A percentile compares a stretch with the other conserved stretches of the same genome.
Conservation (phyloP, 2,329 filamentous ascomycete species). For the Cercospora beticola region DNA sequence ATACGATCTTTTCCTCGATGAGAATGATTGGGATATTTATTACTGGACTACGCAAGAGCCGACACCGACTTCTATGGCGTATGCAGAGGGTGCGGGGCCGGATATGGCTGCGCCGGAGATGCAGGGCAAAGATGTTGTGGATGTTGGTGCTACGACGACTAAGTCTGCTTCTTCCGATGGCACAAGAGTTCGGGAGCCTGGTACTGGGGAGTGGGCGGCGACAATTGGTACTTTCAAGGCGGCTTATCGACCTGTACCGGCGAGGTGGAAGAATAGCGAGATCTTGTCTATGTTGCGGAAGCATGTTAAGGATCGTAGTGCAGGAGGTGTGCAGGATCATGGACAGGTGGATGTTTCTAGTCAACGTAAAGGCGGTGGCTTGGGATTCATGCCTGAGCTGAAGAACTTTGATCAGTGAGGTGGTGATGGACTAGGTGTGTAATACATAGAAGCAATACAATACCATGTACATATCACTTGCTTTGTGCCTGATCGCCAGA, state of each 20-base stretch:
- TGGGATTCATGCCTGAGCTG: constrained; percentile 54
- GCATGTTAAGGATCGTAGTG: constrained; percentile 74
- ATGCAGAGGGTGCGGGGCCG: constrained; percentile 54
- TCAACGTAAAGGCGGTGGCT: constrained; percentile 42
- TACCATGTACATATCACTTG: neutral
- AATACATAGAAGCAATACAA: neutral
- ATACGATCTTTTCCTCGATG: constrained; percentile 92
- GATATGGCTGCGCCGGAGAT: constrained; percentile 46
- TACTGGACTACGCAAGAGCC: constrained; percentile 96
- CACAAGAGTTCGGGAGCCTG: constrained; percentile 51
- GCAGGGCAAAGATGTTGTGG: constrained; percentile 42
- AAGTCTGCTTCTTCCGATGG: constrained; percentile 30
- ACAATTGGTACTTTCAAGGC: constrained; percentile 93
- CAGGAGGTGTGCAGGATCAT: constrained; percentile 51
- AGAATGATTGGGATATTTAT: constrained; percentile 99
- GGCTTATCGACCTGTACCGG: constrained; percentile 85
- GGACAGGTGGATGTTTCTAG: constrained; percentile 23
- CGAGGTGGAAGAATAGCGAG: constrained; percentile 80
- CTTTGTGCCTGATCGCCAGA: neutral
- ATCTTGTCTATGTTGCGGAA: constrained; percentile 72
- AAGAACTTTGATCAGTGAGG: constrained; percentile 46
- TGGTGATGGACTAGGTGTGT: neutral
- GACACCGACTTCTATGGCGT: constrained; percentile 57
- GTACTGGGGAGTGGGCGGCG: constrained; percentile 87
- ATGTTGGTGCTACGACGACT: neutral